phyloP scores from a whole-genome alignment of 305 asterid genomes.

The Solanum hybrid region DNA sequence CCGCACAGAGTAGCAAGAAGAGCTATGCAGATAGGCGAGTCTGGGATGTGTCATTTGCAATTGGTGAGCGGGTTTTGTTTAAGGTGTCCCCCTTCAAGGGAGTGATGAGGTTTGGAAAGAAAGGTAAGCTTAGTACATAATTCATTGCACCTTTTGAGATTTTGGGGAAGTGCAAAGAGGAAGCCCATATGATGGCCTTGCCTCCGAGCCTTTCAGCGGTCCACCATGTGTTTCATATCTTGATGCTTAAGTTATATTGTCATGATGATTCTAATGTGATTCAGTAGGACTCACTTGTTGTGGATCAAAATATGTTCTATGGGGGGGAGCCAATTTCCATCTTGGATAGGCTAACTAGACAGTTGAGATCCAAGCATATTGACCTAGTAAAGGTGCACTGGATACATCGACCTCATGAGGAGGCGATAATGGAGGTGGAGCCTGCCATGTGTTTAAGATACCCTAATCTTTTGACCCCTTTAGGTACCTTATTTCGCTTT shows the following conservation, averaged over 20 bases:
- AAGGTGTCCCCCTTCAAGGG: neutral
- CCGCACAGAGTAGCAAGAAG: neutral
- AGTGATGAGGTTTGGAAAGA: neutral
- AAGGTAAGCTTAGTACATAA: neutral
- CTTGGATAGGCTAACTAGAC: neutral
- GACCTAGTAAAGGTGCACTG: neutral
- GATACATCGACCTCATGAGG: neutral
- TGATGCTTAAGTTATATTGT: neutral
- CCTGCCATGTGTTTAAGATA: neutral
- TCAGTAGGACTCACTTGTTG: neutral
- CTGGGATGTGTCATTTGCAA: neutral
- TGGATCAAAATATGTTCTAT: neutral
- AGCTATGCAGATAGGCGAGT: neutral
- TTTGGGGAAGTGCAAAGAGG: neutral
- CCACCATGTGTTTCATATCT: neutral
- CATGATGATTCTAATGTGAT: neutral
- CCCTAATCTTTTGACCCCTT: neutral
- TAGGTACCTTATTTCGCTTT: neutral
- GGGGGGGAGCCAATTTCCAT: neutral
- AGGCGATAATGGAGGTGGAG: neutral
- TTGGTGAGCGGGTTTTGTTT: neutral
- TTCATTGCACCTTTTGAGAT: neutral
- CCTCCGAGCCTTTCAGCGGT: neutral
- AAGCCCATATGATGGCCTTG: neutral
- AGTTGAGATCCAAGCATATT: neutral